Evolutionary conservation across 164 flowering plant genomes (phyloP).

Genomic region (Umbilicus rupestris): DNA sequence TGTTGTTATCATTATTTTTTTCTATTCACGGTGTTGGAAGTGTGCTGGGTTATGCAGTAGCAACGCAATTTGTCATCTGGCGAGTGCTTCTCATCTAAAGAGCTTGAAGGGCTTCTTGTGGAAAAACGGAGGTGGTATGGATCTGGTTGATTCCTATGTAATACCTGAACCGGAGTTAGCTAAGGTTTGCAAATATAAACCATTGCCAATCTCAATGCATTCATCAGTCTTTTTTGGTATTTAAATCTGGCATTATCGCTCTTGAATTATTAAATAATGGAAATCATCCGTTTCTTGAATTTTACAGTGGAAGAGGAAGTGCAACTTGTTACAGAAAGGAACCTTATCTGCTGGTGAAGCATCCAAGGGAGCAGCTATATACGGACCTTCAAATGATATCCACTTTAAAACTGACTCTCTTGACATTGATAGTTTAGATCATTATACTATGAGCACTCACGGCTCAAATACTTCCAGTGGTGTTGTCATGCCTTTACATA

Average conservation of each 20-base stretch:
- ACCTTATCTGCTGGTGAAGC: constrained; percentile 20
- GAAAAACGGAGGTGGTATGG: constrained; percentile 66
- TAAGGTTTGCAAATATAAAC: constrained; percentile 31
- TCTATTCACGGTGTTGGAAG: not conserved
- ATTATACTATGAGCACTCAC: constrained; percentile 24
- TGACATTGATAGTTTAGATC: constrained; percentile 36
- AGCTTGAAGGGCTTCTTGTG: constrained; percentile 58
- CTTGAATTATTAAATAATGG: not conserved
- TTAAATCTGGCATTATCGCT: not conserved
- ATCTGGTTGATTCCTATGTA: constrained; percentile 40
- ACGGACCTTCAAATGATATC: constrained; percentile 67
- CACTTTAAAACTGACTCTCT: constrained; percentile 37
- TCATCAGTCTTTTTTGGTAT: not conserved
- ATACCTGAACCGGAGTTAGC: constrained; percentile 45
- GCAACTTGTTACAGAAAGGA: constrained; percentile 33
- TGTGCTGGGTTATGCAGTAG: constrained; percentile 26
- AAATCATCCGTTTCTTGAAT: constrained; percentile 3
- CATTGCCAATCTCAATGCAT: too few species aligned
- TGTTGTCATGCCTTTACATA: constrained; percentile 96
- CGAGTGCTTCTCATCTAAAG: constrained; percentile 62
- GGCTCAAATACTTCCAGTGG: constrained; percentile 33
- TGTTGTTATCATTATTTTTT: not conserved
- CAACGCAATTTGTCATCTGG: constrained; percentile 62
- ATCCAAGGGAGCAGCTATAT: constrained; percentile 15
- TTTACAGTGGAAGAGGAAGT: constrained; percentile 71